These are phyloP conservation scores for Brassica juncea DNA, from an alignment of 345 rosid species.

Conservation along the genomic window DNA sequence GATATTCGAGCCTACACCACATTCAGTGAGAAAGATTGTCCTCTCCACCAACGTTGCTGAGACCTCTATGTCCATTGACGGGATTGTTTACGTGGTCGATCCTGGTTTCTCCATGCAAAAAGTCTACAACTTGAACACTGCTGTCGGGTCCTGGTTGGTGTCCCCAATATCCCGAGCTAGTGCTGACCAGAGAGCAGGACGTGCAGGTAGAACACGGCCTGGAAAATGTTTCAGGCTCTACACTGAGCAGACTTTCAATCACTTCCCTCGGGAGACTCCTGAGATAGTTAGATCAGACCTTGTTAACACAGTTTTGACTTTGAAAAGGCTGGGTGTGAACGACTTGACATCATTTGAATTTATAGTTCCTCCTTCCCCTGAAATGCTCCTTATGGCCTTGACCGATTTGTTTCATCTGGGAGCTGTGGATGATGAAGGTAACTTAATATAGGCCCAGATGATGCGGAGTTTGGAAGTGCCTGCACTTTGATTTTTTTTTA, in stretches of 20 bases:
- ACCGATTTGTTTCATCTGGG: neutral
- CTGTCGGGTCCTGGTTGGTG: neutral
- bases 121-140: too few species aligned
- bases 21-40: neutral
- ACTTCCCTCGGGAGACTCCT: neutral
- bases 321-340: neutral
- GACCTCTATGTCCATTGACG: neutral
- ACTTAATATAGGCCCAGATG: neutral
- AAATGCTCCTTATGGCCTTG: neutral
- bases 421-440: neutral
- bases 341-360: neutral
- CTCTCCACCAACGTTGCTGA: neutral
- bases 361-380: too few species aligned
- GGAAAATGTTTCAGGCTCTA: neutral
- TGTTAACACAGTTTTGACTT: neutral
- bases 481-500: too few species aligned
- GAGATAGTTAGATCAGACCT: neutral
- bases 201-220: neutral
- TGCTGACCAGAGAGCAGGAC: neutral
- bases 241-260: neutral
- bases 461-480: too few species aligned
- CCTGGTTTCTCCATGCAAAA: neutral
- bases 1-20: neutral
- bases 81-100: neutral
- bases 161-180: neutral